Percentiles rank a stretch among this genome's conserved stretches.
Conservation (phyloP, 2,329 filamentous ascomycete species). For the Aspergillus viridinutans region DNA sequence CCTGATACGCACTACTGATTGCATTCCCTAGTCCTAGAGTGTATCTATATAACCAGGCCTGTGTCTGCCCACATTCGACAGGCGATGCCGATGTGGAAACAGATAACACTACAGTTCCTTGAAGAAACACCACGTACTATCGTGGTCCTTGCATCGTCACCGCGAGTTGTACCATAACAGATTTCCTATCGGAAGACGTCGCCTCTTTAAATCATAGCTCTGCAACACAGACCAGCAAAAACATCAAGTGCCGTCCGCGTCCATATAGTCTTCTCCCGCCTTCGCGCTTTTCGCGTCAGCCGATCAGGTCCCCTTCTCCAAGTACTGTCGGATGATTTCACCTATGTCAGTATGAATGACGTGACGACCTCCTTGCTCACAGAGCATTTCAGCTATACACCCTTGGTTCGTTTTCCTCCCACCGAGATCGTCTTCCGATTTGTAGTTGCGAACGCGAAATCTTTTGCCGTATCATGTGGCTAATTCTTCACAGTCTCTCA, state of each 20-base stretch:
- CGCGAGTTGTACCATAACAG: neutral
- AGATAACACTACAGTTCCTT: neutral
- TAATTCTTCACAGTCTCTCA: conserved; percentile 62
- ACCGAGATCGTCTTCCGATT: neutral
- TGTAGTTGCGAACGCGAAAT: neutral
- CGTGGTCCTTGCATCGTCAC: neutral
- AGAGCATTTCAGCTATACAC: conserved; percentile 93
- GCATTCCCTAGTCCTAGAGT: too few relatives aligned
- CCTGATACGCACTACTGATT: too few relatives aligned
- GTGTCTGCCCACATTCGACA: too few relatives aligned
- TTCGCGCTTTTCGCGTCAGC: conserved; percentile 13
- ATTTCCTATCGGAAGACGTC: neutral
- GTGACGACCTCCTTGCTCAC: conserved; percentile 65
- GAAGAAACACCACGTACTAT: neutral
- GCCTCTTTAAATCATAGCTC: neutral
- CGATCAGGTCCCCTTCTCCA: neutral
- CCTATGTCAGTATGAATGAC: conserved; percentile 37
- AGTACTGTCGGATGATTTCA: conserved; percentile 3
- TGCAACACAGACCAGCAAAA: neutral
- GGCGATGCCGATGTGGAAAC: neutral
- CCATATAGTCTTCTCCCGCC: neutral
- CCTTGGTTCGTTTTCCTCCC: conserved; percentile 60
- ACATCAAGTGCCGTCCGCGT: neutral
- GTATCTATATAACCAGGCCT: too few relatives aligned
- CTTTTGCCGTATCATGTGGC: conserved; percentile 6